phyloP scores from a whole-genome alignment of 2,329 filamentous ascomycete genomes.

The Metarhizium humberi region DNA sequence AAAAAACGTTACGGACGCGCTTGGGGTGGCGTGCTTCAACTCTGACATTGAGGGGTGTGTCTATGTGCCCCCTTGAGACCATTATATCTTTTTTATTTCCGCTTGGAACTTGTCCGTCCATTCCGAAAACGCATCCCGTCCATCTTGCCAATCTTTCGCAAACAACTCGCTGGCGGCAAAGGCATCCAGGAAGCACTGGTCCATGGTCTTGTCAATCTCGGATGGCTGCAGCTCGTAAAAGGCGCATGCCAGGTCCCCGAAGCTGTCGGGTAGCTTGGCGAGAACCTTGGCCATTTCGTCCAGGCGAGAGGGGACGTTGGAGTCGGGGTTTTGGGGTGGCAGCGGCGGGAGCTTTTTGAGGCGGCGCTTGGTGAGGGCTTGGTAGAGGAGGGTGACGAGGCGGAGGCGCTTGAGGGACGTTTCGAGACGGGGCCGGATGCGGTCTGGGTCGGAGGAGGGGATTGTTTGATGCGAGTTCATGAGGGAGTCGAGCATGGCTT shows the following conservation, averaged over 20 bases:
- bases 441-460: conserved; percentile 52
- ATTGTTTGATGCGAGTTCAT: conserved; percentile 55
- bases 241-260: conserved; percentile 59
- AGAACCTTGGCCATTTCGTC: conserved; percentile 50
- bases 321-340: conserved; percentile 21
- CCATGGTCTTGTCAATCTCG: conserved; percentile 49
- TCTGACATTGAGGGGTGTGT: too few species aligned
- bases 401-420: conserved; percentile 55
- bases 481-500: conserved; percentile 57
- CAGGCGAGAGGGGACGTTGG: conserved; percentile 30
- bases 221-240: conserved; percentile 62
- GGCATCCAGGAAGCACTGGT: conserved; percentile 51
- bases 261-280: conserved; percentile 52
- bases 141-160: conserved; percentile 50
- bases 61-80: not conserved
- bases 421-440: conserved; percentile 57
- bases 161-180: conserved; percentile 47
- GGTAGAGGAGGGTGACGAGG: conserved; percentile 58
- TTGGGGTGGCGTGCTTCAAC: too few species aligned
- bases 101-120: conserved; percentile 58
- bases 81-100: conserved; percentile 36
- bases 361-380: conserved; percentile 60
- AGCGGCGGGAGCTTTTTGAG: conserved; percentile 48
- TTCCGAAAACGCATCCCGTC: conserved; percentile 65
- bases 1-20: too few species aligned